Evolutionary conservation across 2,329 filamentous ascomycete species (phyloP), one percentile per base, ranked within the genome.

Genomic region (Colletotrichum lupini): DNA sequence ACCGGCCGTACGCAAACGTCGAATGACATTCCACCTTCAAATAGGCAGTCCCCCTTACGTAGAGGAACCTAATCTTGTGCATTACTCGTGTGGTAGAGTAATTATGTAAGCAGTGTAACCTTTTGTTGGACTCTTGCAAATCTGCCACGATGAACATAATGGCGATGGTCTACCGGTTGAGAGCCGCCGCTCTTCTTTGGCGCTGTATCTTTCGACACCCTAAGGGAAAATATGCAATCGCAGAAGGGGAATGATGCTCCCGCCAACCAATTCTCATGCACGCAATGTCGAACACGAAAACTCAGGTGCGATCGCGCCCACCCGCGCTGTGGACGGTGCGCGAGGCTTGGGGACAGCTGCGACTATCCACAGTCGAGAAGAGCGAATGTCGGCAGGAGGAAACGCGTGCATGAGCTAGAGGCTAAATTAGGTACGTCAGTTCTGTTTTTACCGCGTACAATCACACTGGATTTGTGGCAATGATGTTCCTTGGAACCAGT

Each of bases 241-340:
- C 66, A 69, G 57, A 35, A 53, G 16, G 53, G 53, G 14, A 37
- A 59, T 1, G 37, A 8, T 22, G 5, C 22, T 9, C n/a, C 63
- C 24, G 37, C 32, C 8, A 68, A 12, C 14, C 11, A 57, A 1
- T 77, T 79, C 19, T 78, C 78, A 0, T 81, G 80, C 63, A 76
- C 71, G 16, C 73, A 77, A 11, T 81, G 80, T 55, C 77, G 79
- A 4, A 64, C 46, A 22, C 76, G 78, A 37, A 81, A 81, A 63
- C 67, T 80, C 16, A 79, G 77, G 62, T 81, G 79, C 71, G 79
- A 81, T 55, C 78, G 79, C n/a, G 52, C 69, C 0, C 74, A 62
- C 37, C 78, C 78, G 2, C 68, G 37, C 4, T 81, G 80, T 24
- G 67, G 72, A 8, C 78, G 79, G 1, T 81, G 80, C 66, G 57